Base-by-base conservation (phyloP, 345 rosid species). In the Murraya koenigii region DNA sequence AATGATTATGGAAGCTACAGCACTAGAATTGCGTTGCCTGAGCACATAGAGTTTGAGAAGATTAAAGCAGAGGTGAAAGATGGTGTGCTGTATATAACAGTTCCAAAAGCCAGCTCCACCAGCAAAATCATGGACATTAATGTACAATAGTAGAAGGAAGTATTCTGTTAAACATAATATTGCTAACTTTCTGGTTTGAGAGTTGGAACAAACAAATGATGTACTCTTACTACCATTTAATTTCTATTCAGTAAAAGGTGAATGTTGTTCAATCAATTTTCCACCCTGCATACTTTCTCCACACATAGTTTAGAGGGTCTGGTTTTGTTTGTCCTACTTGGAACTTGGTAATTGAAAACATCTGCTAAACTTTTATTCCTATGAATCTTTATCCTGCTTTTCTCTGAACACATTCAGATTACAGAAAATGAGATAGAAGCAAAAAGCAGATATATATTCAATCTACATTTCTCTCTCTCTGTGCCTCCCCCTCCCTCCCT, bases 41-140 rank as follows among this genome's bases (percentile, higher is more conserved):
- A 85, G 63, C 83, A 80, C 49, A 52, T 83, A 15, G 75, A 81
- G 74, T 81, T 83, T 30, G 83, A 85, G 83, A 85, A 85, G 30
- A 85, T 87, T 2, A 74, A 68, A 22, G 88, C 88, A 4, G 85
- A 87, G 84, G 86, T 85, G 67, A 87, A 72, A 70, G 85, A 87
- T 77, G 87, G 81, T 0, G 79, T 78, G 11, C 5, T 78, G 69
- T 75, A 76, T 20, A 67, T 85, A 25, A 74, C 80, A 22, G 44
- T 80, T 39, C 84, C 81, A 15, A 82, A 80, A 71, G 79, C 80
- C 20, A 70, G 32, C 23, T 1, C 44, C 58, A 35, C 33, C 14
- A 28, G 28, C 76, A 78, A 77, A 58, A 35, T 83, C 6, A 44
- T 73, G 22, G 85, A 64, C 77, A 85, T 87, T 11, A 66, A 73